These are phyloP conservation scores for Trifolium dubium DNA, from an alignment of 306 rosid species.

Conservation along the genomic window DNA sequence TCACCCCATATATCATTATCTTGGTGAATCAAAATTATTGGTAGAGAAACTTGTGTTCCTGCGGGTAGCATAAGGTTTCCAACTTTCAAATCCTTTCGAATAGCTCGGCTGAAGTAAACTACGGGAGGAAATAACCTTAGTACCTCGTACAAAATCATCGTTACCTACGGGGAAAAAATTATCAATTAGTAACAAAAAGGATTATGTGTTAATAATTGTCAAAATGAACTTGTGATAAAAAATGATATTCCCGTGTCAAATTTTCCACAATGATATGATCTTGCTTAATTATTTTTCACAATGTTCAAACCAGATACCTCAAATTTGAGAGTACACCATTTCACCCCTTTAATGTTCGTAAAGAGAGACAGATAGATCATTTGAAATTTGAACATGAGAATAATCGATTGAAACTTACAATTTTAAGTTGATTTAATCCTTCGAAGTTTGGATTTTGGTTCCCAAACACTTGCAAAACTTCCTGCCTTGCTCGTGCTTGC, in stretches of 20 bases:
- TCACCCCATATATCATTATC: conserved; percentile 42
- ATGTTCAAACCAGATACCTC: not conserved
- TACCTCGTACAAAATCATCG: conserved; percentile 32
- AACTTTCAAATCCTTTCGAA: not conserved
- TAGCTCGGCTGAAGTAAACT: not conserved
- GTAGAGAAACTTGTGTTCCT: not conserved
- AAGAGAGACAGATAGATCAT: not conserved
- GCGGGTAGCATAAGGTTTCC: conserved; percentile 16
- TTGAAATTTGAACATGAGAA: not conserved
- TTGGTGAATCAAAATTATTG: conserved; percentile 28
- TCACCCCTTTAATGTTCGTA: too few species aligned
- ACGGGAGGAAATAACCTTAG: conserved; percentile 13
- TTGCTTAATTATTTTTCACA: not conserved
- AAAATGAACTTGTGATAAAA: not conserved
- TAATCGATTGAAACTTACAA: not conserved
- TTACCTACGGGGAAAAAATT: not conserved
- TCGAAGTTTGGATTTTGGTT: not conserved
- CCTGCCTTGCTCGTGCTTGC: conserved; percentile 28
- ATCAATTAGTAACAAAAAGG: not conserved
- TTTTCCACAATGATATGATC: too few species aligned
- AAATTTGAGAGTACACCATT: too few species aligned
- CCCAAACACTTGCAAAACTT: conserved; percentile 22
- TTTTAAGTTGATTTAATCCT: conserved; percentile 32
- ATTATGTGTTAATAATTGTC: not conserved
- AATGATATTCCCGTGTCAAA: too few species aligned